Conservation (phyloP, 2,329 filamentous ascomycete genomes). For the Diaporthe eres region DNA sequence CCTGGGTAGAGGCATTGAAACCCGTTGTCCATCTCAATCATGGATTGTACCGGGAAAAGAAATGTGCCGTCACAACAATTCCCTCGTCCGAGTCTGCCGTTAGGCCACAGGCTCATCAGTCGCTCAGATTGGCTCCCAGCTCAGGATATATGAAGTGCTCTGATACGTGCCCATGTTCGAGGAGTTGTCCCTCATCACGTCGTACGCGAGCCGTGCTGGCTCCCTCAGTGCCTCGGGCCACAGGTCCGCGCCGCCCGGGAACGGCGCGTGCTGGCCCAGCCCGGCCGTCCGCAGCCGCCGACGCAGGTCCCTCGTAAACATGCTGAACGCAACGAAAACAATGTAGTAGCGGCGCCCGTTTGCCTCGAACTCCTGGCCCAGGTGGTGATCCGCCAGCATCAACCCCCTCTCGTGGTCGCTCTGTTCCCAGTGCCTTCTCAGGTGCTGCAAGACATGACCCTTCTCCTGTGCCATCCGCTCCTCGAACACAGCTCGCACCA, state of each 20-base stretch:
- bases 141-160: background rate
- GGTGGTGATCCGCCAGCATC: background rate
- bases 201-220: background rate
- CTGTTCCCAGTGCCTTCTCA: background rate
- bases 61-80: too few relatives aligned
- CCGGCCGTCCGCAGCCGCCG: background rate
- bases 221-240: background rate
- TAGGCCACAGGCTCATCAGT: background rate
- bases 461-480: background rate
- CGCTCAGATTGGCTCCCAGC: slow-evolving; percentile 25
- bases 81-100: too few relatives aligned
- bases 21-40: too few relatives aligned
- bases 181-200: background rate
- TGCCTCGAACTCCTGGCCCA: slow-evolving; percentile 14
- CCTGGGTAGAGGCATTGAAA: too few relatives aligned
- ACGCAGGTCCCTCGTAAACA: background rate
- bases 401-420: background rate
- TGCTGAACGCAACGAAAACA: background rate
- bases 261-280: background rate
- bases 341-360: slow-evolving; percentile 22
- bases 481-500: background rate
- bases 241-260: background rate
- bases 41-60: too few relatives aligned
- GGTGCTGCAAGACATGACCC: background rate
- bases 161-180: background rate